A percentile compares a stretch with the other conserved stretches of the same genome.
phyloP scores from a whole-genome alignment of 805 yeast species.

The Wickerhamomyces strasburgensis region DNA sequence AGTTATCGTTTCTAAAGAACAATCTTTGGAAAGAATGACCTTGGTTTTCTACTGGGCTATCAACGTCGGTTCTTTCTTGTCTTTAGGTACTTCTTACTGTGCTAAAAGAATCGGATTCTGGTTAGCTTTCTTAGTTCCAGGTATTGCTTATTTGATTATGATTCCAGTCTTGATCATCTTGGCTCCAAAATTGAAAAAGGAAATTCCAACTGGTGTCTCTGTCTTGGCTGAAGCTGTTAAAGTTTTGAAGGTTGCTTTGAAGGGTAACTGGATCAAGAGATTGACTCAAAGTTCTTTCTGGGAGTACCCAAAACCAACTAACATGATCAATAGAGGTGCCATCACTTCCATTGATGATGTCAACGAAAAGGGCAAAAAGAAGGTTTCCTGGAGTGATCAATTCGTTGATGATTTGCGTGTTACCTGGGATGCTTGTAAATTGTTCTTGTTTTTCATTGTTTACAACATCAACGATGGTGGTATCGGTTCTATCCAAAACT shows the following conservation, averaged over 20 bases:
- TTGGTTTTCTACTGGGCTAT: conserved; percentile 74
- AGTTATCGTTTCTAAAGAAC: conserved; percentile 64
- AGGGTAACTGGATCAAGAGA: conserved; percentile 41
- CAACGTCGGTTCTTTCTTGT: conserved; percentile 70
- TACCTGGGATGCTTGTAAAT: conserved; percentile 66
- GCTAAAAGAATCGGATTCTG: conserved; percentile 63
- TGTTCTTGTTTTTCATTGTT: conserved; percentile 63
- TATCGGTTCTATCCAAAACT: conserved; percentile 36
- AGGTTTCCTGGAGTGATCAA: conserved; percentile 52
- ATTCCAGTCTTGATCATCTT: conserved; percentile 40
- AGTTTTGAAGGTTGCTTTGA: conserved; percentile 36
- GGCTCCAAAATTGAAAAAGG: conserved; percentile 25
- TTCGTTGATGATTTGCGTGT: conserved; percentile 71
- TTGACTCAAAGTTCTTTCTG: conserved; percentile 36
- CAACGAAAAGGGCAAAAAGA: conserved; percentile 22
- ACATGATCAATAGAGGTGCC: conserved; percentile 40
- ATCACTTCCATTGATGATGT: conserved; percentile 10
- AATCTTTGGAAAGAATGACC: conserved; percentile 68
- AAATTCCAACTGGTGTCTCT: conserved; percentile 30
- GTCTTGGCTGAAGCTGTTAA: conserved; percentile 39
- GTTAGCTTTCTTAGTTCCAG: conserved; percentile 73
- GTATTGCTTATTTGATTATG: conserved; percentile 51
- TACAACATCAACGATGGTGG: conserved; percentile 74
- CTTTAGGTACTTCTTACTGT: conserved; percentile 71
- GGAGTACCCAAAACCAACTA: conserved; percentile 57